Evolutionary conservation across 1,284 basidiomycete genomes (phyloP).

Genomic region (Microbotryum intermedium): DNA sequence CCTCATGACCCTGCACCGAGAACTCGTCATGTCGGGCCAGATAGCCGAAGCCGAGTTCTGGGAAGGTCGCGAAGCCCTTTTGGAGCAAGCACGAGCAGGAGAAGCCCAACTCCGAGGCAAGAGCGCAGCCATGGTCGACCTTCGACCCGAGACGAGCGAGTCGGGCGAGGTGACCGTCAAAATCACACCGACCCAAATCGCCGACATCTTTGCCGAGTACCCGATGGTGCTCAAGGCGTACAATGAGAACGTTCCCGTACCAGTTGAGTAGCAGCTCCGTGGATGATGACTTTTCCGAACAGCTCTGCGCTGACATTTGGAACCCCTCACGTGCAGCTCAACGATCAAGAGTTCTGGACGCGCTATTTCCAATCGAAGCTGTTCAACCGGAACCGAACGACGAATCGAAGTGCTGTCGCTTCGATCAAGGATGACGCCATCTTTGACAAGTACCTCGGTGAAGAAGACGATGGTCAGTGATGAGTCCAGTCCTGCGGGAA

Average conservation of each 20-base stretch:
- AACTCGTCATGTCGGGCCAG: constrained; percentile 72
- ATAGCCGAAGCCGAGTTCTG: constrained; percentile 89
- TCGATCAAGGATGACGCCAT: constrained; percentile 85
- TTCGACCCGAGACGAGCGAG: constrained; percentile 64
- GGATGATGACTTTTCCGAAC: constrained; percentile 7
- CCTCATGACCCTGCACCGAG: constrained; percentile 66
- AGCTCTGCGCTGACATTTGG: background rate
- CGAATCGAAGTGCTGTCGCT: constrained; percentile 57
- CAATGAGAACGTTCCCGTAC: constrained; percentile 79
- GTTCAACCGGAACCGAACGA: constrained; percentile 88
- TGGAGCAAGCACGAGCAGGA: constrained; percentile 57
- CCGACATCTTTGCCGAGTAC: constrained; percentile 96
- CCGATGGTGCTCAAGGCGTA: constrained; percentile 89
- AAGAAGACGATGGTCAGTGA: constrained; percentile 77
- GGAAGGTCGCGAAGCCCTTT: constrained; percentile 79
- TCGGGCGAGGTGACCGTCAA: constrained; percentile 78
- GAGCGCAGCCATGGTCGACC: constrained; percentile 77
- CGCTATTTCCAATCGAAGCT: constrained; percentile 92
- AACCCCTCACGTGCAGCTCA: constrained; percentile 48
- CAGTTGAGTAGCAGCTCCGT: constrained; percentile 44
- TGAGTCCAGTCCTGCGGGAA: background rate
- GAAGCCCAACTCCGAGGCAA: constrained; percentile 43
- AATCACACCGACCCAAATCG: constrained; percentile 83
- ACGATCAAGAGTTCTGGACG: constrained; percentile 88
- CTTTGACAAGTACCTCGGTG: constrained; percentile 89